A percentile compares a stretch with the other conserved stretches of the same genome.
Evolutionary conservation across 23 red algal species (phyloP).

Genomic region (Gracilaria gracilis): DNA sequence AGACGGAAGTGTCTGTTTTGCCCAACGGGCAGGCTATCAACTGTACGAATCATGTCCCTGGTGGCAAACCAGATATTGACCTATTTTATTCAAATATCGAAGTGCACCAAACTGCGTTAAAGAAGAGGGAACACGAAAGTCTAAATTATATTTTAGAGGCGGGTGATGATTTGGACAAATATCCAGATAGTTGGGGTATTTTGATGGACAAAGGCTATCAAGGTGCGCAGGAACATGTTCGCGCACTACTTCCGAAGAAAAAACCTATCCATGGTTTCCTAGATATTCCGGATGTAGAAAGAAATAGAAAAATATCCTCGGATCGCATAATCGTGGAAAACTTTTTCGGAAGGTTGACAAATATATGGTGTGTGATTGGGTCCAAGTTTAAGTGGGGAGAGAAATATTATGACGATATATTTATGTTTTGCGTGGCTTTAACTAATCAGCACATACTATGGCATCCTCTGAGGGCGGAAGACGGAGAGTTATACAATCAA

Average conservation of each 20-base stretch:
- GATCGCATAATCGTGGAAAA: slow-evolving; percentile 36
- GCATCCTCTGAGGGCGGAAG: no score
- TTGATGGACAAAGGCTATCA: no score
- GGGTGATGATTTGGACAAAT: no score
- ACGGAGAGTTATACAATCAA: no score
- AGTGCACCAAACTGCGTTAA: not conserved
- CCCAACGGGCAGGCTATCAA: no score
- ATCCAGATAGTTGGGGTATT: no score
- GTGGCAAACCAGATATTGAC: no score
- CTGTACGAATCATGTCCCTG: no score
- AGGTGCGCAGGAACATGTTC: no score
- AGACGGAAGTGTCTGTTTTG: no score
- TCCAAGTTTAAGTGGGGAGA: slow-evolving; percentile 18
- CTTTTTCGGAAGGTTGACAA: slow-evolving; percentile 8
- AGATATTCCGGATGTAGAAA: not conserved
- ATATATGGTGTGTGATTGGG: not conserved
- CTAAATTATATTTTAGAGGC: not conserved
- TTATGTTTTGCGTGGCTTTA: slow-evolving; percentile 5
- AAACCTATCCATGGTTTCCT: not conserved
- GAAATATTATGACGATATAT: slow-evolving; percentile 27
- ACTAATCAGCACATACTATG: no score
- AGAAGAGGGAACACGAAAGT: not conserved
- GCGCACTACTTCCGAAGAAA: not conserved
- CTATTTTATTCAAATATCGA: no score
- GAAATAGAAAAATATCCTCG: slow-evolving; percentile 7